Evolutionary conservation across 2,329 filamentous ascomycete species (phyloP), one percentile per base, ranked within the genome.

Genomic region (Fulvia fulva): DNA sequence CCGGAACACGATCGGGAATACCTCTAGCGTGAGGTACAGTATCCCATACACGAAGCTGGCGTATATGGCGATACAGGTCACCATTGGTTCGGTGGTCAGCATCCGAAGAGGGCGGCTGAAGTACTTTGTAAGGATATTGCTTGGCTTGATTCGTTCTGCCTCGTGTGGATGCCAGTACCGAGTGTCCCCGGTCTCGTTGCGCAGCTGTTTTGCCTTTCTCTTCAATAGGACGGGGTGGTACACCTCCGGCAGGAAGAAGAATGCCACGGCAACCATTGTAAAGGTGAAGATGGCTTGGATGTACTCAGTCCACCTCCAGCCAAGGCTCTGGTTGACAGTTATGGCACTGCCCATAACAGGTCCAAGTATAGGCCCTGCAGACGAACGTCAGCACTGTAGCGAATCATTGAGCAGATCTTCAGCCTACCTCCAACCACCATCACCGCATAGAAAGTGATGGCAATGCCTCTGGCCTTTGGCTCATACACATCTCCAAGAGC

Each of bases 41-140:
- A 81, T 65, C 3, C 72, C 73, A 57, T 80, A 81, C 23, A 78
- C 63, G 50, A 64, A 65, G 4, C 59, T 63, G 7, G 63, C 63
- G 51, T 65, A 65, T 14, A 54, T 55, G 0, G 63, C 63, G 22
- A 65, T 63, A 30, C 71, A 74, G 1, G 75, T 71, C 11, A 81
- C 74, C 66, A 81, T 80, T 0, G 79, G 78, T 59, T 81, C 77
- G 1, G 75, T 78, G 16, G 73, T 59, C 3, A 81, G 68, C 77
- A 82, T 80, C 44, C 66, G 64, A 2, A 78, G 50, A 0, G 77
- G 76, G 0, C 76, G 73, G 14, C 67, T 69, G 25, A 79, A 68
- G 55, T 79, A 73, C 57, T 78, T 78, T 7, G 73, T 77, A 16
- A 78, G 58, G 59, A 77, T 70, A 44, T 72, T 75, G 23, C 71